A percentile compares a stretch with the other conserved stretches of the same genome.
These are phyloP conservation scores for Aleurites moluccanus DNA, from an alignment of 441 rosid genomes.

Conservation along the genomic window DNA sequence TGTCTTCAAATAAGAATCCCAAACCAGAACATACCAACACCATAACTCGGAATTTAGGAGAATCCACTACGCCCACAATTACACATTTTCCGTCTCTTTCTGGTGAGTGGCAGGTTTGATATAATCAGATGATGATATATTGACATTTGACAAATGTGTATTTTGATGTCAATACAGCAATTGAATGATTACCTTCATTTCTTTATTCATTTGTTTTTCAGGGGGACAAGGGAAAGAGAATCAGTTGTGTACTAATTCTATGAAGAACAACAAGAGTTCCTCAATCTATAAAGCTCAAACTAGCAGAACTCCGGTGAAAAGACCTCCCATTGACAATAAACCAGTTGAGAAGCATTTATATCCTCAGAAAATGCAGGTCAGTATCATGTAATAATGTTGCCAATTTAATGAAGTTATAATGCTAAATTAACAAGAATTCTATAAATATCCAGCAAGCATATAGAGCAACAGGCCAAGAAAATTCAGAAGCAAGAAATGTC, in stretches of 20 bases:
- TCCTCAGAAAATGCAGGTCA: constrained; percentile 51
- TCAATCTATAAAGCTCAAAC: constrained; percentile 30
- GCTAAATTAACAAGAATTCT: constrained; percentile 21
- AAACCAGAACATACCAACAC: constrained; percentile 32
- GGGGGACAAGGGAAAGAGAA: constrained; percentile 48
- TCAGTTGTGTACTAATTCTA: constrained; percentile 32
- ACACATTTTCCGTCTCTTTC: constrained; percentile 31
- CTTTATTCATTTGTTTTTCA: constrained; percentile 19
- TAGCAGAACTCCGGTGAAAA: constrained; percentile 40
- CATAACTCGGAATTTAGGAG: constrained; percentile 24
- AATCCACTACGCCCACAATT: constrained; percentile 25
- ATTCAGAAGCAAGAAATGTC: constrained; percentile 38
- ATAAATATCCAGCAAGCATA: constrained; percentile 42
- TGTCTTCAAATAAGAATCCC: constrained; percentile 31
- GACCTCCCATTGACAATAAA: constrained; percentile 28
- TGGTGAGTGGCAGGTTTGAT: constrained; percentile 30
- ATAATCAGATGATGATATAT: not conserved
- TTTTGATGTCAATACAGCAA: not conserved
- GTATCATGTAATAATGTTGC: not conserved
- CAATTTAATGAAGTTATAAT: not conserved
- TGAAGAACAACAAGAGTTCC: constrained; percentile 34
- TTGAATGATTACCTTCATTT: not conserved
- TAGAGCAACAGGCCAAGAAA: constrained; percentile 34
- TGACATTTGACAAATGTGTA: not conserved
- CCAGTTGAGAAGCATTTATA: constrained; percentile 40